phyloP scores from a whole-genome alignment of 345 rosid species.

The Murraya paniculata region DNA sequence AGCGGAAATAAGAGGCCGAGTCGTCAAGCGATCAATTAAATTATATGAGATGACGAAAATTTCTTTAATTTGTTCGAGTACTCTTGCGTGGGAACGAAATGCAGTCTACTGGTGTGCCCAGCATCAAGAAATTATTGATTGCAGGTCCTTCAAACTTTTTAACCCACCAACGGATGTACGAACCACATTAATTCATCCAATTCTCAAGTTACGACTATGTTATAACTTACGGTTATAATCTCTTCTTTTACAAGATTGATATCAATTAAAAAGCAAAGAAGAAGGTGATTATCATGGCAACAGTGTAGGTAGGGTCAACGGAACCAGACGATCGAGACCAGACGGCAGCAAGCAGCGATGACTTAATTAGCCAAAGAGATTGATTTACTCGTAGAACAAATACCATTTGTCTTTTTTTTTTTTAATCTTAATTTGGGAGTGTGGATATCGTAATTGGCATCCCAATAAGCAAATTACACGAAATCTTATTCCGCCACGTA shows the following conservation, averaged over 20 bases:
- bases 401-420: no score
- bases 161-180: not conserved
- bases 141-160: not conserved
- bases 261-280: not conserved
- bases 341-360: not conserved
- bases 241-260: conserved; percentile 4
- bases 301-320: conserved; percentile 2
- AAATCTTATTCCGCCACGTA: no score
- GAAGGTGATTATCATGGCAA: not conserved
- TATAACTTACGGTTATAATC: not conserved
- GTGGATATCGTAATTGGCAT: no score
- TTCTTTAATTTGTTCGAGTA: no score
- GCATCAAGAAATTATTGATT: no score
- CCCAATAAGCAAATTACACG: no score
- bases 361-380: not conserved
- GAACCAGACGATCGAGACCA: not conserved
- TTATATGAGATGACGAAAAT: no score
- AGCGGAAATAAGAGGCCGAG: no score
- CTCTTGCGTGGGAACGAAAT: no score
- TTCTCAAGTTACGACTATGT: not conserved
- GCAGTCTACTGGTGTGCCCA: no score
- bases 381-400: not conserved
- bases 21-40: no score
- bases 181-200: not conserved
- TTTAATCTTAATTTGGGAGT: no score